Conservation (phyloP, 2,329 filamentous ascomycete genomes). For the Alternaria brassicicola region DNA sequence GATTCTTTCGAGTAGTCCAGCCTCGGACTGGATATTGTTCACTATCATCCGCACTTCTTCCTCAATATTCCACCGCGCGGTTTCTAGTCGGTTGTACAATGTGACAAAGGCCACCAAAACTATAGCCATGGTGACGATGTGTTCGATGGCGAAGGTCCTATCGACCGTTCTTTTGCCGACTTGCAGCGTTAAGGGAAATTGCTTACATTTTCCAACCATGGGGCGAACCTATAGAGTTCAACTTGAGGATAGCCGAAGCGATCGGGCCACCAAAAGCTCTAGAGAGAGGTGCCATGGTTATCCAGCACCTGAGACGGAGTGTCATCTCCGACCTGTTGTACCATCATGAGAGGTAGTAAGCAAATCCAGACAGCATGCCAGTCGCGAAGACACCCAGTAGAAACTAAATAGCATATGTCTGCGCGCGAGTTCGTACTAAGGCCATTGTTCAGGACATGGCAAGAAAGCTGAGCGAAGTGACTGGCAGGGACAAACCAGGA, state of each 20-base stretch:
- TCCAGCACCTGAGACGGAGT: slow-evolving; percentile 68
- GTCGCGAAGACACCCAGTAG: slow-evolving; percentile 69
- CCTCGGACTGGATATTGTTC: slow-evolving; percentile 69
- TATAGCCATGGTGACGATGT: slow-evolving; percentile 64
- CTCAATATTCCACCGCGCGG: slow-evolving; percentile 64
- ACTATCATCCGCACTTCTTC: slow-evolving; percentile 69
- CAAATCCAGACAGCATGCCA: slow-evolving; percentile 72
- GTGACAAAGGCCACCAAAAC: slow-evolving; percentile 64
- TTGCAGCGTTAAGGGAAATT: not conserved
- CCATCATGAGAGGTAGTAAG: slow-evolving; percentile 74
- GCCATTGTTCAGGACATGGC: slow-evolving; percentile 66
- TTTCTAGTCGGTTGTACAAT: slow-evolving; percentile 69
- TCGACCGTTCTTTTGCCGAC: not conserved
- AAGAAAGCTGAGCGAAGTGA: slow-evolving; percentile 65
- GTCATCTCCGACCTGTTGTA: slow-evolving; percentile 69
- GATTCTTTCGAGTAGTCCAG: slow-evolving; percentile 66
- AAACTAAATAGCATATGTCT: slow-evolving; percentile 66
- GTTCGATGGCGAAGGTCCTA: slow-evolving; percentile 69
- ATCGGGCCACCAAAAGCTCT: slow-evolving; percentile 72
- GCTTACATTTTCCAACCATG: slow-evolving; percentile 63
- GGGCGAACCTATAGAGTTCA: slow-evolving; percentile 62
- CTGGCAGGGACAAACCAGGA: slow-evolving; percentile 72
- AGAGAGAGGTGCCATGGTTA: slow-evolving; percentile 70
- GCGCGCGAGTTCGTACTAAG: slow-evolving; percentile 61
- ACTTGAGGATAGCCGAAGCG: slow-evolving; percentile 62